Base-by-base conservation (phyloP, 2,329 filamentous ascomycete species). In the Phialemoniopsis sp. region DNA sequence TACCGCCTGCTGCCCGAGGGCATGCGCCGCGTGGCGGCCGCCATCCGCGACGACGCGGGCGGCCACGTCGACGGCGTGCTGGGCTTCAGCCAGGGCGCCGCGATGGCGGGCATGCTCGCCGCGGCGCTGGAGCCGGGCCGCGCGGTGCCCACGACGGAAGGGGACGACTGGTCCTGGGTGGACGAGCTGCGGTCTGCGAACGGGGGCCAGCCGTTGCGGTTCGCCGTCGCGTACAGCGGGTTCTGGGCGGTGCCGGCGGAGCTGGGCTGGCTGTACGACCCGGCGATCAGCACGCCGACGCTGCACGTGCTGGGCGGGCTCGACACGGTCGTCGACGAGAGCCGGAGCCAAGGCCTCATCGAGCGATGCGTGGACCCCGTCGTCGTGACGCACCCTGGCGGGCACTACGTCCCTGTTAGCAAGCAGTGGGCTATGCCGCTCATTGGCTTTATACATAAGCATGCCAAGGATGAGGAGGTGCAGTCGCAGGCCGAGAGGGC, bases 321-420 rank as follows among this genome's bases (percentile, higher is more conserved):
- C 50, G 91, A 96, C 66, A 88, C 85, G 3, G 87, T 96, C 1
- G 90, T 97, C 1, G 87, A 89, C 26, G 90, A 96, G 67, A 62
- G 63, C 38, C 70, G 87, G 54, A 87, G 80, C 58, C 68, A 76
- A 52, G 75, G 69, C 16, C 63, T 96, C 42, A 72, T 86, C 3
- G 80, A 89, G 17, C 71, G 74, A 34, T 88, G 82, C 58, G 69
- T 62, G 19, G 72, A 70, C 21, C 70, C 72, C 0, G 34, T 70
- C 55, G 69, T 78, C 47, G 56, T 79, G 51, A 76, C 85, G 51
- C 89, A 95, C 62, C 90, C 91, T 2, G 91, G 91, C 8, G 90
- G 90, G 0, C 91, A 97, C 60, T 89, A 95, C 55, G 77, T 96
- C 54, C 91, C 91, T 0, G 81, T 89, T 43, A 80, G 83, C 49